phyloP scores from a whole-genome alignment of 345 rosid species.

The Reutealis trisperma region DNA sequence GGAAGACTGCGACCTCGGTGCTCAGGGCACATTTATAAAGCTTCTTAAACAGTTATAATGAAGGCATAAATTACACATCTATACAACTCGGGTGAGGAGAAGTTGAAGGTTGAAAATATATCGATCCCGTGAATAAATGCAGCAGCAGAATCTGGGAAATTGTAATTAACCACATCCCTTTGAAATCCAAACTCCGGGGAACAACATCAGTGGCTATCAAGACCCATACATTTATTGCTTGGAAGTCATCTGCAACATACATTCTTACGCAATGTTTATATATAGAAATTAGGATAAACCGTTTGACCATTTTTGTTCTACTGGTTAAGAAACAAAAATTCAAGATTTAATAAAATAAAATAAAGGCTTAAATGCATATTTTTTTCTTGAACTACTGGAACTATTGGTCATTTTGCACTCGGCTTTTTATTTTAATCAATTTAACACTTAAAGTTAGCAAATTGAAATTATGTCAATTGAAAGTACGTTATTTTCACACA shows the following conservation, averaged over 20 bases:
- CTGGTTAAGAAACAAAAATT: no score
- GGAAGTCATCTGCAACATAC: conserved; percentile 77
- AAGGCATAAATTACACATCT: background rate
- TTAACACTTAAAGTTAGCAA: no score
- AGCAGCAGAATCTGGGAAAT: conserved; percentile 87
- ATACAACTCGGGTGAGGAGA: background rate
- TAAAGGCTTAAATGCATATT: no score
- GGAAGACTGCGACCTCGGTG: background rate
- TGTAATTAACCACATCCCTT: conserved; percentile 91
- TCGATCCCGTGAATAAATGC: conserved; percentile 96
- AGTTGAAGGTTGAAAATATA: conserved; percentile 33
- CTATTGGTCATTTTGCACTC: no score
- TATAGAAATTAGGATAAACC: background rate
- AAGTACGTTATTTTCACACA: no score
- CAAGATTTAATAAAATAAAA: no score
- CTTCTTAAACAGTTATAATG: background rate
- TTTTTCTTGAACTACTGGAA: no score
- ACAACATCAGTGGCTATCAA: conserved; percentile 96
- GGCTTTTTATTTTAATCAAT: no score
- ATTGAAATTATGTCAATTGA: no score
- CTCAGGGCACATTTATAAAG: background rate
- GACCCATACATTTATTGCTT: conserved; percentile 88
- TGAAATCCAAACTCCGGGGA: conserved; percentile 98
- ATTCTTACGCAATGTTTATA: conserved; percentile 62
- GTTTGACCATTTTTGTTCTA: no score